Evolutionary conservation across 73 alveolate genomes (phyloP), one percentile per base, ranked within the genome.

Genomic region (Symbiodinium natans): DNA sequence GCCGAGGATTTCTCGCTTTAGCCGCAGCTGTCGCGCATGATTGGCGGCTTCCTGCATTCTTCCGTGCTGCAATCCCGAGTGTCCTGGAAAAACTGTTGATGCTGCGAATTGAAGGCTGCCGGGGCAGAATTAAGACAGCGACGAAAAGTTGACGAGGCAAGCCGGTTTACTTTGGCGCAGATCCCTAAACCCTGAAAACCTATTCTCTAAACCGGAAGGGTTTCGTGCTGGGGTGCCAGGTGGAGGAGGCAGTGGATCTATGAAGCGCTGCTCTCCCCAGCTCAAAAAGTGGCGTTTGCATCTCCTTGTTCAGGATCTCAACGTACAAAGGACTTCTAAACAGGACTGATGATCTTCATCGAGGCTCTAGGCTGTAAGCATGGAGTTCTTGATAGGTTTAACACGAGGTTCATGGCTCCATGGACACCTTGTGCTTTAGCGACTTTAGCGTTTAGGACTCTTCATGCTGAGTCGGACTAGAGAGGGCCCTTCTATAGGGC

Each of bases 91-190:
- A 8, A 5, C 11, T 75, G 11, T 4, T 29, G 82, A 27, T 21
- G 38, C 82, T 1, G 29, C 36, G 31, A 34, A 29, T 41, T 23
- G 92, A 2, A 87, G 94, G 94, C 54, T 19, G 29, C 95, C 2
- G 95, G 95, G 71, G 71, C 95, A 39, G 95, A 88, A 59, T 83
- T 88, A 41, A 54, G 95, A 40, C 95, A 88, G 68, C 95, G 95
- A 25, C 95, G 95, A 3, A 88, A 88, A 77, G 85, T 52, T 23
- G 95, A 88, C 54, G 95, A 88, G 95, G 95, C 86, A 52, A 25
- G 33, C 7, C 0, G 36, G 13, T 1, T 31, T 27, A 34, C 82
- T 27, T 34, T 29, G 89, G 34, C 83, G 36, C 25, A 1, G 29
- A 83, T 7, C 10, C 74, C 9, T 41, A 25, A 33, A n/a, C 68